Evolutionary conservation across 208 protist species (phyloP).

Genomic region (Trypanosoma cruzi): DNA sequence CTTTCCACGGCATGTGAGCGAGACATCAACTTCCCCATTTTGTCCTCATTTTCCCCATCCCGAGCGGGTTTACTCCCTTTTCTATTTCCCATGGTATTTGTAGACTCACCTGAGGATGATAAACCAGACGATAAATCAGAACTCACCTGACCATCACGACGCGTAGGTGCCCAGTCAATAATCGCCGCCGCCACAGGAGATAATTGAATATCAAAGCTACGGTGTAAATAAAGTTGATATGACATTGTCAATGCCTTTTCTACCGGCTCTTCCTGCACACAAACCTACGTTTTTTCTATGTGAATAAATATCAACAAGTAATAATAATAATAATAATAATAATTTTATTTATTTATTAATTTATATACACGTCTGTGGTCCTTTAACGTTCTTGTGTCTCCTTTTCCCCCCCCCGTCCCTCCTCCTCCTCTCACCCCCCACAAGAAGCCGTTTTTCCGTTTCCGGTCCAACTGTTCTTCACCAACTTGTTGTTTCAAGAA

Average conservation of each 20-base stretch:
- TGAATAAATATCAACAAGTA: too few species aligned
- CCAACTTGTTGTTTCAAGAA: too few species aligned
- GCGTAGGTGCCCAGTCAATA: slow-evolving; percentile 65
- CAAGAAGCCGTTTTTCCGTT: too few species aligned
- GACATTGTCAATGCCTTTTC: slow-evolving; percentile 35
- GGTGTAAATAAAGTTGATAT: slow-evolving; percentile 61
- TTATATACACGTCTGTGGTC: too few species aligned
- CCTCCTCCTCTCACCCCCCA: too few species aligned
- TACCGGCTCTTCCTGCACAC: background rate
- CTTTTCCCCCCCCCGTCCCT: too few species aligned
- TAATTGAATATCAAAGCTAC: slow-evolving; percentile 80
- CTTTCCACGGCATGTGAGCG: background rate
- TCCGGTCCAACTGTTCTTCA: too few species aligned
- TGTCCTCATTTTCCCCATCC: background rate
- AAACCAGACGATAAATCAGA: background rate
- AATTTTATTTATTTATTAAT: too few species aligned
- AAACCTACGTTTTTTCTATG: too few species aligned
- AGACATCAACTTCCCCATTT: background rate
- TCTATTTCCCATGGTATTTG: background rate
- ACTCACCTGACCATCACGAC: slow-evolving; percentile 2
- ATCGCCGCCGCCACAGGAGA: slow-evolving; percentile 51
- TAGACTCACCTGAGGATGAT: background rate
- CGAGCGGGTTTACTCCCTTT: background rate
- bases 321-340: too few species aligned
- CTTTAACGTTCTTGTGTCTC: too few species aligned